phyloP scores from a whole-genome alignment of 352 stramenopile species.

The Aphanomyces astaci region DNA sequence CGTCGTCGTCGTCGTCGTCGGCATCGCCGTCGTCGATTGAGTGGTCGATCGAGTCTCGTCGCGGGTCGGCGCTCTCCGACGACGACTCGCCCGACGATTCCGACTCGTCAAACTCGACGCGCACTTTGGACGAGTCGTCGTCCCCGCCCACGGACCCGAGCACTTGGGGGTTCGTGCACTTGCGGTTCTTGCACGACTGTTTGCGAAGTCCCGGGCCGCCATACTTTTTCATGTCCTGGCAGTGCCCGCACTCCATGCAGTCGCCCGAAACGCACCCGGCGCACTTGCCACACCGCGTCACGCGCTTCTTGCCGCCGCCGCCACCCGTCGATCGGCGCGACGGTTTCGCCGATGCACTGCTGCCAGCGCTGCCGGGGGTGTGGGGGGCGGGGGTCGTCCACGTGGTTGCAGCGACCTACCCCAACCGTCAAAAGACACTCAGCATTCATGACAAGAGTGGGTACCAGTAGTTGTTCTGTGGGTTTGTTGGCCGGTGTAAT shows the following conservation, averaged over 20 bases:
- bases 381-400: too few species aligned
- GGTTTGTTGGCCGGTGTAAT: slow-evolving; percentile 21
- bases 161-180: slow-evolving; percentile 64
- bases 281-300: slow-evolving; percentile 74
- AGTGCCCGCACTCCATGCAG: slow-evolving; percentile 82
- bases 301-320: slow-evolving; percentile 35
- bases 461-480: neutral
- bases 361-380: neutral
- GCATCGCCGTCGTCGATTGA: slow-evolving; percentile 19
- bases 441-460: too few species aligned
- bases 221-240: slow-evolving; percentile 88
- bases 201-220: slow-evolving; percentile 76
- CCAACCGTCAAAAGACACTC: too few species aligned
- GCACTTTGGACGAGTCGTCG: slow-evolving; percentile 34
- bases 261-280: slow-evolving; percentile 65
- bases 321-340: neutral
- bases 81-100: slow-evolving; percentile 25
- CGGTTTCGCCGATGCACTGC: neutral
- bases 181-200: slow-evolving; percentile 81
- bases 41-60: slow-evolving; percentile 28
- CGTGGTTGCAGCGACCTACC: too few species aligned
- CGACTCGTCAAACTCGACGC: slow-evolving; percentile 38
- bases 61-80: slow-evolving; percentile 10
- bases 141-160: neutral
- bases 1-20: slow-evolving; percentile 27